Percentiles rank a stretch among this genome's conserved stretches.
phyloP scores from a whole-genome alignment of 345 rosid species.

The Lagerstroemia speciosa region DNA sequence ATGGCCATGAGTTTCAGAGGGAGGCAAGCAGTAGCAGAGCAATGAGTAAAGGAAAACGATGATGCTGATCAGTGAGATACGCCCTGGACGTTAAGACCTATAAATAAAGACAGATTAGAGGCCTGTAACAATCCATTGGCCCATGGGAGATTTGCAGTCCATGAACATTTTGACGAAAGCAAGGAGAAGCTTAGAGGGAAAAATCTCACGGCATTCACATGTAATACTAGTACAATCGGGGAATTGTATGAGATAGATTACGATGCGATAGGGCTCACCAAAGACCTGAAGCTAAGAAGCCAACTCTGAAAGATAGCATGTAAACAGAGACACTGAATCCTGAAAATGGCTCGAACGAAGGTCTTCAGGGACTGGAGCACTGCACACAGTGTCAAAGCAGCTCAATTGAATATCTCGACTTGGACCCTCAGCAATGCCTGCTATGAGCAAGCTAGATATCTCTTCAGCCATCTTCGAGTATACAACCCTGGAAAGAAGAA shows the following conservation, averaged over 20 bases:
- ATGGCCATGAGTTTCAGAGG: no score
- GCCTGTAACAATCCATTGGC: no score
- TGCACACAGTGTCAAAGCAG: conserved; percentile 57
- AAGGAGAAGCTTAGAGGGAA: background rate
- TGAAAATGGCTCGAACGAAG: conserved; percentile 61
- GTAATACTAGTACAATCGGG: background rate
- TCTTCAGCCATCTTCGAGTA: conserved; percentile 88
- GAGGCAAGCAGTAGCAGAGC: no score
- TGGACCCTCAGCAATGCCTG: conserved; percentile 31
- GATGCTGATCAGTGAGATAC: no score
- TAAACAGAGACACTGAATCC: conserved; percentile 75
- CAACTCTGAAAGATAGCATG: conserved; percentile 64
- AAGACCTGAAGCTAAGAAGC: conserved; percentile 16
- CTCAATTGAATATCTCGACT: conserved; percentile 56
- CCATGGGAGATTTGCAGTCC: no score
- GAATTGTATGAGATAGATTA: background rate
- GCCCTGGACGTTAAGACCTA: no score
- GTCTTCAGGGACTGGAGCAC: conserved; percentile 73
- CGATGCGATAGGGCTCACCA: background rate
- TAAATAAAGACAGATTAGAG: no score
- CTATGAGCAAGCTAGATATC: conserved; percentile 47
- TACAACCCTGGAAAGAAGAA: conserved; percentile 44
- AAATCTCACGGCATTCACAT: background rate
- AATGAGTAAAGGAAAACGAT: no score
- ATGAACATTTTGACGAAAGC: no score